Evolutionary conservation across 768 basidiomycete genomes (phyloP), one percentile per base, ranked within the genome.

Genomic region (Pleurotus ostreatus): DNA sequence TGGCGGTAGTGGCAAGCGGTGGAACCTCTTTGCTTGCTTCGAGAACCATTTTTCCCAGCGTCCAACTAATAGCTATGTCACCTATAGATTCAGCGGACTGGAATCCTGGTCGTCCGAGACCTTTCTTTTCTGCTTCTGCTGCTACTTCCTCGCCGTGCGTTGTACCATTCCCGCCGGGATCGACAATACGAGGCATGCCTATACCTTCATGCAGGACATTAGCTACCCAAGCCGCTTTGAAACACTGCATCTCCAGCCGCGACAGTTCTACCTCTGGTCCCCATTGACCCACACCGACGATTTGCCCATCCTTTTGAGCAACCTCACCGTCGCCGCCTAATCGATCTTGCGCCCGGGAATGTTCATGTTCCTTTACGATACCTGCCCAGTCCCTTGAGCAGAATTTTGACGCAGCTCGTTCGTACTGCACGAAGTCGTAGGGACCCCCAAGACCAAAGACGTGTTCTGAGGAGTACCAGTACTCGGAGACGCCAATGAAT

Each of bases 391-490:
- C 78, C 47, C 83, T 80, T 0, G 76, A 75, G 62, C 97, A 99
- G 66, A 93, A 99, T 23, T 85, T 75, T 5, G 86, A 80, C 13
- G 97, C 97, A 13, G 93, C 93, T 43, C 88, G 88, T 68, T 98
- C 96, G 70, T 96, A 99, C 68, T 96, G 89, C 23, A 94, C 91
- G 66, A 92, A 96, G 68, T 98, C 91, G 74, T 98, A 99, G 18
- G 94, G 80, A 2, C 97, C 97, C 18, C 94, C 95, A 2, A 98
- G 80, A 1, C 92, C 92, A 63, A 97, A 94, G 47, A 98, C 89
- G 68, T 98, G 94, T 63, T 99, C 94, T 8, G 94, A 93, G 22
- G 96, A 98, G 71, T 98, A 98, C 96, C 96, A 99, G 68, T 98
- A 99, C 70, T 99, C 97, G 12, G 93, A 95, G 39, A 99, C 87